Evolutionary conservation across 2,329 filamentous ascomycete species (phyloP).

Genomic region (Fusarium avenaceum): DNA sequence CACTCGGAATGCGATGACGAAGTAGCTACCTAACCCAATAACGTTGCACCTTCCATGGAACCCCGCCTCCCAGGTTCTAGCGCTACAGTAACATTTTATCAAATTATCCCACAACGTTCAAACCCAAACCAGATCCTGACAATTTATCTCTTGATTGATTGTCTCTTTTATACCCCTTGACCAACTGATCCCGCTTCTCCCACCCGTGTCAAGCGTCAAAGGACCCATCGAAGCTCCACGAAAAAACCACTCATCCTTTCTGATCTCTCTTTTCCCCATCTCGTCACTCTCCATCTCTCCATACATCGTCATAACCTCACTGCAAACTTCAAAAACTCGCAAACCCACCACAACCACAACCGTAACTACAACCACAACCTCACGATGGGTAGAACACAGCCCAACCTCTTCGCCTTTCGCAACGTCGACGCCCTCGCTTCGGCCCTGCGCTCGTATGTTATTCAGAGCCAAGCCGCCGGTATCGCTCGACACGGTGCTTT

Average conservation of each 20-base stretch:
- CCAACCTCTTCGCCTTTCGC: slow-evolving; percentile 85
- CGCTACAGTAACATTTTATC: slow-evolving; percentile 25
- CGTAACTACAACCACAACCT: slow-evolving; percentile 32
- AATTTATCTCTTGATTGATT: slow-evolving; percentile 20
- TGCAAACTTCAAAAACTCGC: slow-evolving; percentile 33
- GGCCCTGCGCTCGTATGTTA: slow-evolving; percentile 84
- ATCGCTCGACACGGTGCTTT: slow-evolving; percentile 85
- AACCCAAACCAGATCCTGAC: slow-evolving; percentile 17
- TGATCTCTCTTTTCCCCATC: neutral
- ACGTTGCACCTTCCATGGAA: slow-evolving; percentile 24
- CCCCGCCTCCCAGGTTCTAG: slow-evolving; percentile 36
- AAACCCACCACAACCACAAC: slow-evolving; percentile 36
- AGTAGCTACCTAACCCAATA: slow-evolving; percentile 34
- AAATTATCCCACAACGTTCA: slow-evolving; percentile 36
- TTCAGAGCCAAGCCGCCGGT: slow-evolving; percentile 84
- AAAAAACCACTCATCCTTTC: slow-evolving; percentile 21
- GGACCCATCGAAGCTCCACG: slow-evolving; percentile 23
- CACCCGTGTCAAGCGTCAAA: slow-evolving; percentile 1
- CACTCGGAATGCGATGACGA: slow-evolving; percentile 29
- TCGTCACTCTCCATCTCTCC: slow-evolving; percentile 8
- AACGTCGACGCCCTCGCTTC: slow-evolving; percentile 77
- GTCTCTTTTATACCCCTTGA: slow-evolving; percentile 14
- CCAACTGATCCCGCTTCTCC: slow-evolving; percentile 13
- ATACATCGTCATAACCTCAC: slow-evolving; percentile 30
- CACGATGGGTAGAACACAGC: slow-evolving; percentile 68